Base-by-base conservation (phyloP, 148 eudicot species). In the Arctostaphylos glauca region DNA sequence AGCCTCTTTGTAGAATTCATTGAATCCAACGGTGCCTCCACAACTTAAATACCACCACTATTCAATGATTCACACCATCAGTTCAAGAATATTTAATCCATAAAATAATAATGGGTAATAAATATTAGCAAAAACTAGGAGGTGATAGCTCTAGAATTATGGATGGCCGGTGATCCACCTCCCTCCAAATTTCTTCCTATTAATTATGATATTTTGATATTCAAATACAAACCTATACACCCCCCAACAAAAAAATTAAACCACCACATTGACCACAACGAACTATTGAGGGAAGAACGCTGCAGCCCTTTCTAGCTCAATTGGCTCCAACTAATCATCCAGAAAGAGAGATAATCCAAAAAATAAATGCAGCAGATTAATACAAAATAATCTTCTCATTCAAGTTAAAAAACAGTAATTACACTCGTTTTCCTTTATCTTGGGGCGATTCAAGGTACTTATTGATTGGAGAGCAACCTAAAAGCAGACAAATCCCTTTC, bases 21-120 rank as follows among this genome's bases (percentile, higher is more conserved):
- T 70, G 74, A 70, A 70, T 70, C 74, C 6, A 47, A 41, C 74
- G 74, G 74, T 41, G 74, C 74, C 74, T 70, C 74, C 18, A 41
- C 38, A 70, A 38, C n/a, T 70, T 70, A 15, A 70, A 70, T 70
- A 70, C 71, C 54, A 9, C 55, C 21, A 31, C 47, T 18, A 68
- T 25, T 15, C 6, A 41, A 41, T 68, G 74, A 68, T 38, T 68
- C 74, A 70, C 46, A 5, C 46, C 74, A 14, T 41, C n/a, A 13
- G 48, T 41, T 70, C 1, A 70, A 70, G 47, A 70, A 66, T 19
- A 66, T 9, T 66, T 66, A 23, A 66, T 9, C 23, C 43, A 9
- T 23, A 0, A 23, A 25, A 25, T 66, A n/a, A n/a, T n/a, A 31
- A 66, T 66, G 71, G 71, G 38, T 13, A 41, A 31, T 31, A 38